Evolutionary conservation across 441 rosid genomes (phyloP), one percentile per base, ranked within the genome.

Genomic region (Pelargonium australe): DNA sequence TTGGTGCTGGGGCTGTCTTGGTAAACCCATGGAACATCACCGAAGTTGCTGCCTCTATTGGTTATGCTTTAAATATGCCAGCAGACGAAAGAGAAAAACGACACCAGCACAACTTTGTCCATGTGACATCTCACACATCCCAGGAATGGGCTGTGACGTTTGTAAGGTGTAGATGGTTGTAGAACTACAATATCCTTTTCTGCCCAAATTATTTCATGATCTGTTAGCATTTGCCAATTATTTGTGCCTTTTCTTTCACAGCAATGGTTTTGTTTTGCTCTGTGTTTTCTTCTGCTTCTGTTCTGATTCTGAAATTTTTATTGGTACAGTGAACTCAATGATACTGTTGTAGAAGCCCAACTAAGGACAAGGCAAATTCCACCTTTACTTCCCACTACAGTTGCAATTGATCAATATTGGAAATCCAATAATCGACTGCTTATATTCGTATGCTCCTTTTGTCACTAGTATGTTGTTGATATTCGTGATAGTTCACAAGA

Each of bases 21-120:
- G 98, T 95, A 79, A 95, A 95, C 77, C 99, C 99, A 51, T 95
- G 99, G 99, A 95, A 95, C 83, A 92, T 95, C 67, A 95, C 96
- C 53, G 99, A 95, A 86, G 99, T 95, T 76, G 99, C 99, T 68
- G 86, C 86, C 67, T 89, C 99, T 68, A 95, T 95, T 76, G 91
- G 82, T 28, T 91, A 85, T 72, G 99, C 99, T 55, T 65, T 95
- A 73, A 78, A 86, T 31, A 92, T 95, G 99, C 65, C 83, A 55
- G 76, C 94, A 62, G 91, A 92, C 72, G 90, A 89, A 71, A 84
- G 99, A 80, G 98, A 92, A 82, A 92, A 90, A 75, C 87, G 99
- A 63, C 98, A 95, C 80, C 70, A 41, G 10, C 97, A 89, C 75
- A 95, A 90, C 70, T 95, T 85, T 81, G 23, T 1, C 10, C 99